Percentiles rank a stretch among this genome's conserved stretches.
Conservation (phyloP, 208 protist genomes). For the Plasmodiophora brassicae region DNA sequence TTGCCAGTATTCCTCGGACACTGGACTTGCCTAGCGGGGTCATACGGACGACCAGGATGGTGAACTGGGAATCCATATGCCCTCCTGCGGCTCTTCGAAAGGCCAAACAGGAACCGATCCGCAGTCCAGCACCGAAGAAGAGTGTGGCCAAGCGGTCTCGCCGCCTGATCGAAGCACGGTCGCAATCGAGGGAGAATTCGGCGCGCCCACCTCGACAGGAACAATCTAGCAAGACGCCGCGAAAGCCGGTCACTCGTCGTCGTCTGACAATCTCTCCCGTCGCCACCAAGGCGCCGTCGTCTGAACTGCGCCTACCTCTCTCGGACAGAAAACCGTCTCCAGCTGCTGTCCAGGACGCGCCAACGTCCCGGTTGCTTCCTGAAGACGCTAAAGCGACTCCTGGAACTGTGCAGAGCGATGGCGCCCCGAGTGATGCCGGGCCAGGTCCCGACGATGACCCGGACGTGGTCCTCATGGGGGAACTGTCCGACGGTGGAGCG, state of each 20-base stretch:
- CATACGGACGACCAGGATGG: not conserved
- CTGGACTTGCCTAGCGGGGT: not conserved
- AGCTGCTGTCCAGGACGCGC: not conserved
- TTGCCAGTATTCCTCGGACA: not conserved
- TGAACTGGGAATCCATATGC: not conserved
- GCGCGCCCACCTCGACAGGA: not conserved
- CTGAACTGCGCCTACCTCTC: not conserved
- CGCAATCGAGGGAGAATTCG: not conserved
- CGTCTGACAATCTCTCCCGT: not conserved
- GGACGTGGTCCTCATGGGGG: not conserved
- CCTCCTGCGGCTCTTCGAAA: not conserved
- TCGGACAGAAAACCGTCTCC: not conserved
- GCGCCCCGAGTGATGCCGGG: not conserved
- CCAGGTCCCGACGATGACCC: not conserved
- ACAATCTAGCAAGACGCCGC: not conserved
- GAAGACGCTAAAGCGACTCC: not conserved
- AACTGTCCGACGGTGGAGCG: not conserved
- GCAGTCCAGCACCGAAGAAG: no score
- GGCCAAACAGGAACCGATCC: not conserved
- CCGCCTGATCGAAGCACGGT: not conserved
- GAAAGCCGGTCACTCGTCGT: not conserved
- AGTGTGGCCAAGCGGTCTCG: not conserved
- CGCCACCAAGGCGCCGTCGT: not conserved
- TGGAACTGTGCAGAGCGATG: not conserved
- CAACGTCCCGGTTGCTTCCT: not conserved